Conservation (phyloP, 1,284 basidiomycete genomes). For the Xerocomus cyaneibrunnescens region DNA sequence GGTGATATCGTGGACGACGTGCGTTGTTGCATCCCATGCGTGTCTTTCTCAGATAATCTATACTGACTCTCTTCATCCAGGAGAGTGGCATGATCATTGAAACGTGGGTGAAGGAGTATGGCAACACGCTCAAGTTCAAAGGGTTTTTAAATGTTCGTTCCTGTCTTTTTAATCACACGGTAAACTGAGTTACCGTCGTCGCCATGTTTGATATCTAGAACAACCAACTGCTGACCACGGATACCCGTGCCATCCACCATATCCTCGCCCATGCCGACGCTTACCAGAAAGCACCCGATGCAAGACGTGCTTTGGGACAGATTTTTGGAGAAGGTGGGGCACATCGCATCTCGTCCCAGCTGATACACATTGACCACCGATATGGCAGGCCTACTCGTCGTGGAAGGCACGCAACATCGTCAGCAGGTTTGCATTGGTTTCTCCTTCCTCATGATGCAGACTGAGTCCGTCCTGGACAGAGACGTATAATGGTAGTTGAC, state of each 20-base stretch:
- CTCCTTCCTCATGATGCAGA: background rate
- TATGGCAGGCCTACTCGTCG: constrained; percentile 16
- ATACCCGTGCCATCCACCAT: constrained; percentile 38
- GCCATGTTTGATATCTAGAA: constrained; percentile 9
- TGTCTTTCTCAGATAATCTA: background rate
- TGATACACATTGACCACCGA: background rate
- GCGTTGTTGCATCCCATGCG: background rate
- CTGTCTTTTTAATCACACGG: background rate
- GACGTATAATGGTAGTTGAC: constrained; percentile 20
- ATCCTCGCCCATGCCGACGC: constrained; percentile 36
- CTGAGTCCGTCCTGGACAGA: constrained; percentile 15
- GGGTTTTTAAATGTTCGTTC: constrained; percentile 24
- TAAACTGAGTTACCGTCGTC: background rate
- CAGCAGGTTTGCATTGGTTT: constrained; percentile 22
- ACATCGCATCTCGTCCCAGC: background rate
- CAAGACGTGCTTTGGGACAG: constrained; percentile 20
- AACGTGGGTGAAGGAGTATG: constrained; percentile 53
- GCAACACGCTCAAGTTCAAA: constrained; percentile 47
- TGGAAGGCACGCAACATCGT: constrained; percentile 24
- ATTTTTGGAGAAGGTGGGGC: constrained; percentile 34
- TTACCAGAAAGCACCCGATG: constrained; percentile 35
- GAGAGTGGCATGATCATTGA: background rate
- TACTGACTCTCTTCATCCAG: background rate
- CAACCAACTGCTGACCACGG: constrained; percentile 32
- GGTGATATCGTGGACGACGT: constrained; percentile 8